Evolutionary conservation across 2,329 filamentous ascomycete species (phyloP).

Genomic region (Alternaria gaisen): DNA sequence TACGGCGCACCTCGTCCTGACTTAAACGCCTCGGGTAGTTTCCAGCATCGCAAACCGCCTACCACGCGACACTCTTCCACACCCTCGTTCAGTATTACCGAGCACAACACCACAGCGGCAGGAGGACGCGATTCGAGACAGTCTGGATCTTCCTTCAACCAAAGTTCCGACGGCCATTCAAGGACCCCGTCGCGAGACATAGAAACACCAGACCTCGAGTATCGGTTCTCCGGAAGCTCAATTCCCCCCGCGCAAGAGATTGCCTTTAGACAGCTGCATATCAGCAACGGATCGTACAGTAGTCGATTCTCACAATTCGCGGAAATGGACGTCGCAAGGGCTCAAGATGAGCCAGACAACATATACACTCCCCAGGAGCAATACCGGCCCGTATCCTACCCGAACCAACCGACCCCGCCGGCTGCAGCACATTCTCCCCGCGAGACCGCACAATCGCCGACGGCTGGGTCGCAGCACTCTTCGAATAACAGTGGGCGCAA

Average conservation of each 20-base stretch:
- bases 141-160: conserved; percentile 44
- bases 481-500: conserved; percentile 41
- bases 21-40: conserved; percentile 32
- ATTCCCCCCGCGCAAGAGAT: conserved; percentile 45
- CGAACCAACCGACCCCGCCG: conserved; percentile 36
- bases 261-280: conserved; percentile 47
- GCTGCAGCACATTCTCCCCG: conserved; percentile 33
- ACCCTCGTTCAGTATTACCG: conserved; percentile 44
- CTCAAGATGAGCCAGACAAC: conserved; percentile 34
- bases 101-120: conserved; percentile 40
- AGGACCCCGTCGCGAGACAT: conserved; percentile 48
- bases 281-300: conserved; percentile 43
- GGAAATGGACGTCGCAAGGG: conserved; percentile 41
- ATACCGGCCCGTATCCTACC: conserved; percentile 28
- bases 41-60: conserved; percentile 39
- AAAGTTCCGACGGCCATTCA: conserved; percentile 47
- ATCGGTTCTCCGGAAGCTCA: conserved; percentile 33
- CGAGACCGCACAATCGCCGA: conserved; percentile 37
- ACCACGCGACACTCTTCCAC: conserved; percentile 32
- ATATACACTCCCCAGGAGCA: conserved; percentile 34
- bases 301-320: conserved; percentile 45
- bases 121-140: conserved; percentile 46
- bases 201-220: conserved; percentile 42
- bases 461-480: conserved; percentile 43
- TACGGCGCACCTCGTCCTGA: conserved; percentile 19